Conservation (phyloP, 2,329 filamentous ascomycete genomes). For the Pseudocercospora pini-densiflorae region DNA sequence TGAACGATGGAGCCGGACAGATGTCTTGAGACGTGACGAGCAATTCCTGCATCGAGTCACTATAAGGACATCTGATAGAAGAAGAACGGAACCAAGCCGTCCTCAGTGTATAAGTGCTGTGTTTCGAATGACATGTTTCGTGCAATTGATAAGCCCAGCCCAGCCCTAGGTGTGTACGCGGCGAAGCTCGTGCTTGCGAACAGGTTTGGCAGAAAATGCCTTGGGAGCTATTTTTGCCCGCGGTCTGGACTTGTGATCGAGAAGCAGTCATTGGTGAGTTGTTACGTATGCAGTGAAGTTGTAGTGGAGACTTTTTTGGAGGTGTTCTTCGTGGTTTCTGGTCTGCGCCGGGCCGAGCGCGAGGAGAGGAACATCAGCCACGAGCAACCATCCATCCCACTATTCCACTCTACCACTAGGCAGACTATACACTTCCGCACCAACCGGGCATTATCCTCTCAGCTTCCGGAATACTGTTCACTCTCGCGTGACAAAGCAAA, state of each 20-base stretch:
- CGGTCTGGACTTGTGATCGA: not conserved
- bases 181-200: no score
- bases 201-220: not conserved
- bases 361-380: not conserved
- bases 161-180: no score
- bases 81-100: not conserved
- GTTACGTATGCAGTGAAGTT: not conserved
- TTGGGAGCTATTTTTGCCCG: not conserved
- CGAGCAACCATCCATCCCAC: no score
- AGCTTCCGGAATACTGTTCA: not conserved
- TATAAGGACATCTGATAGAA: not conserved
- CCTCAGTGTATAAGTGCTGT: no score
- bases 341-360: not conserved
- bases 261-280: not conserved
- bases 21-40: not conserved
- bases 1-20: not conserved
- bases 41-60: not conserved
- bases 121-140: no score
- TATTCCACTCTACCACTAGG: no score
- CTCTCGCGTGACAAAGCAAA: not conserved
- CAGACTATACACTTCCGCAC: no score
- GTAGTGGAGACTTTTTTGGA: not conserved
- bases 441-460: no score
- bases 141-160: no score
- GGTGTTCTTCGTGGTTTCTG: not conserved